Base-by-base conservation (phyloP, 2,329 filamentous ascomycete species). In the Fusarium bulbicola region DNA sequence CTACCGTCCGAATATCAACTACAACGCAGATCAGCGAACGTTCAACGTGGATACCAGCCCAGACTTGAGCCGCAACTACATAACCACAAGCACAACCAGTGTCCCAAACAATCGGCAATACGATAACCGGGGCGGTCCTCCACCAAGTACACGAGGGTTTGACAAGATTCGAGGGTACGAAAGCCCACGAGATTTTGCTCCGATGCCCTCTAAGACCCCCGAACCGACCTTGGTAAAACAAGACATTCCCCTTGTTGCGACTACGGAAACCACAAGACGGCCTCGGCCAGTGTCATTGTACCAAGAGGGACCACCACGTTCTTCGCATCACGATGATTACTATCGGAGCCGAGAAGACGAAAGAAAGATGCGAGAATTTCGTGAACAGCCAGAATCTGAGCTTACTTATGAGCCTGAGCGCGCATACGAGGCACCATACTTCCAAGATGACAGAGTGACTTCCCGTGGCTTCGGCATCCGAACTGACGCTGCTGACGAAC, bases 111-210 rank as follows among this genome's bases (percentile, higher is more conserved):
- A 70, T 66, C 80, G 81, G 10, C 78, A 78, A 12, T 82, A 84
- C 65, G 85, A 86, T 20, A 78, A 73, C 46, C 77, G 82, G 30
- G 80, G 87, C 37, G 86, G 87, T 0, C 92, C 92, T 5, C 92
- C 93, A 15, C 91, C 91, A 9, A 89, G 91, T 10, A 93, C 90
- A 7, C 86, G 92, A 74, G 92, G 91, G 1, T 90, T 94, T 72
- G 92, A 94, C 75, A 92, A 90, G 81, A 88, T 93, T 71, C 88
- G 87, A 64, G 52, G 82, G 39, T 76, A 70, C 12, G 89, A 89
- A 69, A 86, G 88, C 40, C 82, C 86, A 45, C 74, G 80, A 14
- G 78, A 82, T 11, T 81, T 87, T 20, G 84, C 85, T 1, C 84
- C 86, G 13, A 76, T 82, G 32, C 84, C 80, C n/a, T 82, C 84